Evolutionary conservation across 192 early-diverging fungal species (phyloP).

Genomic region (Chytriomyces sp.): DNA sequence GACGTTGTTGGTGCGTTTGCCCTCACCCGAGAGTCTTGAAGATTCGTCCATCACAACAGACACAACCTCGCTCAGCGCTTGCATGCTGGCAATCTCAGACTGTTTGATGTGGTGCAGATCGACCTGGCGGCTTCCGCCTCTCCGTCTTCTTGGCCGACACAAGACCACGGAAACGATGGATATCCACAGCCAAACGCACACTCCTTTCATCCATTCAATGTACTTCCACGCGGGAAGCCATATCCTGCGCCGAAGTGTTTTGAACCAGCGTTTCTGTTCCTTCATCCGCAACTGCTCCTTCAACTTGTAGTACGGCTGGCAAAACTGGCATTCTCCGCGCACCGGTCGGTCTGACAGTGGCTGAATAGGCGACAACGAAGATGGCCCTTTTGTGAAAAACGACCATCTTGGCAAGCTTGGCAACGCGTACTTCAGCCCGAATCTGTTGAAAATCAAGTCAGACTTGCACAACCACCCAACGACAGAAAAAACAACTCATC

Average conservation of each 20-base stretch:
- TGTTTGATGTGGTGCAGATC: background rate
- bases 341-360: background rate
- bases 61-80: constrained; percentile 11
- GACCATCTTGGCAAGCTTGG: background rate
- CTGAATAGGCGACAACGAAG: constrained; percentile 9
- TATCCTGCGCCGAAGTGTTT: background rate
- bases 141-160: background rate
- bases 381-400: constrained; percentile 27
- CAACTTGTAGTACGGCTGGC: constrained; percentile 24
- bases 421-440: constrained; percentile 1
- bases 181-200: constrained; percentile 2
- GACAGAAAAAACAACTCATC: background rate
- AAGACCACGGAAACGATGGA: constrained; percentile 3
- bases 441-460: background rate
- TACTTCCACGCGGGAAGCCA: constrained; percentile 21
- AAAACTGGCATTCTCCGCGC: constrained; percentile 34
- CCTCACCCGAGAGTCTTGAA: background rate
- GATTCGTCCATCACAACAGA: constrained; percentile 7
- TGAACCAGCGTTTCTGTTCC: constrained; percentile 16
- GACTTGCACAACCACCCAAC: background rate
- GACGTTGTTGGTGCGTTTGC: background rate
- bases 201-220: background rate
- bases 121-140: too few relatives aligned
- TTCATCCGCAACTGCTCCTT: background rate
- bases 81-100: background rate